Evolutionary conservation across 768 basidiomycete genomes (phyloP), one percentile per base, ranked within the genome.

Genomic region (Boletus patriciae): DNA sequence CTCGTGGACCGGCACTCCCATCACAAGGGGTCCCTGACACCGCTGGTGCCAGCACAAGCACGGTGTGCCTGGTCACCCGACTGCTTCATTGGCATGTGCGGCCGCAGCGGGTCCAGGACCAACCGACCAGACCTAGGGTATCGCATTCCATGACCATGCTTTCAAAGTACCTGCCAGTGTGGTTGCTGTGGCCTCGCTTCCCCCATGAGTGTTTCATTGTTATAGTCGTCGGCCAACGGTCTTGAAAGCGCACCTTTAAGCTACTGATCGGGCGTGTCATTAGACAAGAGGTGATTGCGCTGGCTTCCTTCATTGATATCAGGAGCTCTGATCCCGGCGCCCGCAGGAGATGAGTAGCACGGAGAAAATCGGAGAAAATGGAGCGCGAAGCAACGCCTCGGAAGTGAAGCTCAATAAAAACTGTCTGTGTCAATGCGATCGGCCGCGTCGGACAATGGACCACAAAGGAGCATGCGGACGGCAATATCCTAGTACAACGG

Each of bases 1-100:
- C 62, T 56, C 62, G 46, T 63, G 58, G 8, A 40, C 7, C 11
- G 23, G 25, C 18, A 21, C 42, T 38, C 49, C 10, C 33, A 27
- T 19, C 23, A 45, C 11, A 21, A 9, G n/a, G n/a, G n/a, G n/a
- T 7, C 38, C 15, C 8, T 9, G n/a, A 40, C 8, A 25, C 25
- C 25, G 25, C n/a, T n/a, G 13, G 19, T 47, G 46, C 25, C 25
- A 25, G 48, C 25, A 27, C 23, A 15, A 34, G 34, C 18, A 19
- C 9, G n/a, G 11, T 6, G 40, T 33, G 33, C 31, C 46, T 31
- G 27, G 19, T 54, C 52, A 46, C 37, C 43, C 52, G 36, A 46
- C 55, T 40, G 7, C 33, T 10, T 15, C 6, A 41, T 11, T n/a
- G 33, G 33, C 34, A 13, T 50, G 54, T 47, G 34, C 41, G 11